Evolutionary conservation across 2,329 filamentous ascomycete species (phyloP).

Genomic region (Pseudogymnoascus sp.): DNA sequence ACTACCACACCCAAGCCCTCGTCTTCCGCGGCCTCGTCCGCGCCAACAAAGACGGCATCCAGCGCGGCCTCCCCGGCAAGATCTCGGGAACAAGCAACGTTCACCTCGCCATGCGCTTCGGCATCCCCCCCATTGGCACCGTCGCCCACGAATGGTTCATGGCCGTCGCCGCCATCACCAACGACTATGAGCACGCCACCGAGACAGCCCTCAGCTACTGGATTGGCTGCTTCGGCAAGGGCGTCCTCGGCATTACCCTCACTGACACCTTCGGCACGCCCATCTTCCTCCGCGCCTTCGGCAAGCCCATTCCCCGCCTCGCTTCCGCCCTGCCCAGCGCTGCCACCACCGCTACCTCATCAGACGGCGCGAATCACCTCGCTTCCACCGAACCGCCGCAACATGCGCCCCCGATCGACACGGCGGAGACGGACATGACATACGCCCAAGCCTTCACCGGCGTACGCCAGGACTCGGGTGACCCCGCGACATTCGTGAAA

Average conservation of each 20-base stretch:
- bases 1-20: slow-evolving; percentile 90
- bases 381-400: slow-evolving; percentile 36
- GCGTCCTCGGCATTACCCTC: slow-evolving; percentile 75
- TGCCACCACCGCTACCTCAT: slow-evolving; percentile 34
- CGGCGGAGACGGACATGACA: slow-evolving; percentile 38
- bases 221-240: slow-evolving; percentile 84
- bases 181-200: slow-evolving; percentile 78
- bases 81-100: slow-evolving; percentile 92
- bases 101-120: slow-evolving; percentile 90
- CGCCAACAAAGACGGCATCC: slow-evolving; percentile 64
- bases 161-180: slow-evolving; percentile 86
- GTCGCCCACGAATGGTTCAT: slow-evolving; percentile 99
- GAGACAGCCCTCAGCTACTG: slow-evolving; percentile 80
- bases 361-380: slow-evolving; percentile 26
- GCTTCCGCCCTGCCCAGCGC: slow-evolving; percentile 35
- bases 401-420: slow-evolving; percentile 22
- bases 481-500: slow-evolving; percentile 59
- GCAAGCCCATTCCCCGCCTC: slow-evolving; percentile 50
- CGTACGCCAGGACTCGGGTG: slow-evolving; percentile 65
- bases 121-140: slow-evolving; percentile 77
- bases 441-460: slow-evolving; percentile 63
- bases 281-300: slow-evolving; percentile 80
- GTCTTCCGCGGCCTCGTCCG: slow-evolving; percentile 81
- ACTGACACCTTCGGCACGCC: slow-evolving; percentile 96
- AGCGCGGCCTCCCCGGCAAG: slow-evolving; percentile 60